Evolutionary conservation across 495 filamentous ascomycete genomes (phyloP).

Genomic region (Penicillium psychrofluorescens): DNA sequence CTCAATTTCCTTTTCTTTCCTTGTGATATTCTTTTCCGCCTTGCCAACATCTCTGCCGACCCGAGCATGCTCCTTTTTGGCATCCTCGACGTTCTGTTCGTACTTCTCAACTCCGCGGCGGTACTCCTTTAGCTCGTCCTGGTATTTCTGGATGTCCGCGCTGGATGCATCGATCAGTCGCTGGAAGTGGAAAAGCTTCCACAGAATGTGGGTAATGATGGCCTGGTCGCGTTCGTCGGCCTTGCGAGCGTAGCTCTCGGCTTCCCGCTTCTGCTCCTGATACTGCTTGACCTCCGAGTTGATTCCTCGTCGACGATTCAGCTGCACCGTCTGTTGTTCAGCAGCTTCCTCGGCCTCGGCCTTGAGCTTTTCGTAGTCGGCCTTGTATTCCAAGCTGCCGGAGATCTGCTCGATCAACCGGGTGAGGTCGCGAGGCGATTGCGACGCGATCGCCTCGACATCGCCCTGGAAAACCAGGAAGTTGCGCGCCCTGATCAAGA

Average conservation of each 20-base stretch:
- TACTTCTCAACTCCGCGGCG: conserved; percentile 81
- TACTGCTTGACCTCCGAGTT: conserved; percentile 98
- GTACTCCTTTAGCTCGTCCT: conserved; percentile 93
- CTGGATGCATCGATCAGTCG: conserved; percentile 85
- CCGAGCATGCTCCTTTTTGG: conserved; percentile 77
- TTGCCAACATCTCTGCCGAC: conserved; percentile 73
- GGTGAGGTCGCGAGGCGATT: conserved; percentile 90
- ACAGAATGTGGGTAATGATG: conserved; percentile 88
- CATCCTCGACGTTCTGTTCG: conserved; percentile 72
- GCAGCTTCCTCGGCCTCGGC: conserved; percentile 75
- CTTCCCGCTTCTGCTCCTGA: conserved; percentile 93
- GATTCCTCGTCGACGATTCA: conserved; percentile 83
- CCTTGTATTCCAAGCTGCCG: conserved; percentile 90
- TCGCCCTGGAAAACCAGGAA: conserved; percentile 98
- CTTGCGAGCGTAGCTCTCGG: conserved; percentile 83
- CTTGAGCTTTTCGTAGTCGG: conserved; percentile 86
- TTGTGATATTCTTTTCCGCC: conserved; percentile 72
- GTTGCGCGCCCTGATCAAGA: conserved; percentile 94
- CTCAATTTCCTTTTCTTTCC: conserved; percentile 83
- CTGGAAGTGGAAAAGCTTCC: conserved; percentile 97
- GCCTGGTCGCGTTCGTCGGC: conserved; percentile 85
- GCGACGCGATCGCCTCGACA: conserved; percentile 94
- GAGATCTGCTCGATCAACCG: conserved; percentile 96
- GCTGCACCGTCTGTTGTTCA: conserved; percentile 79
- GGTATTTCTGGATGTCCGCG: conserved; percentile 85